phyloP scores from a whole-genome alignment of 2,329 filamentous ascomycete genomes.

The Pyricularia pennisetigena region DNA sequence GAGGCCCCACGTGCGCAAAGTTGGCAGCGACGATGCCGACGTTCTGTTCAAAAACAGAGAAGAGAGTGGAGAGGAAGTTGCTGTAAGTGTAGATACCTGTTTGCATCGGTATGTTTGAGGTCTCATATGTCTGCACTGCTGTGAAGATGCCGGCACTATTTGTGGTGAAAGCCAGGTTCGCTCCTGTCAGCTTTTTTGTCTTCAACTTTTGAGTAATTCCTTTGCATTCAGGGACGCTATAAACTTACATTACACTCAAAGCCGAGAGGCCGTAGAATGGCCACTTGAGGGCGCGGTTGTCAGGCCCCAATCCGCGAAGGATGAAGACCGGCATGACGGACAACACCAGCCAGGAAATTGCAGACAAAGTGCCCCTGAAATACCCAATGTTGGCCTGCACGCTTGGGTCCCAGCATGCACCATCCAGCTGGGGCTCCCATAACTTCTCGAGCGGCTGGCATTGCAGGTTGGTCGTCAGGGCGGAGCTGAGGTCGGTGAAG shows the following conservation, averaged over 20 bases:
- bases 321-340: constrained; percentile 22
- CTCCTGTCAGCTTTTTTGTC: background rate
- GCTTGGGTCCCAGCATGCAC: constrained; percentile 21
- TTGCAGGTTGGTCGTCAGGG: constrained; percentile 23
- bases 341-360: constrained; percentile 26
- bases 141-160: constrained; percentile 20
- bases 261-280: constrained; percentile 23
- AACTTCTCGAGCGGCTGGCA: constrained; percentile 26
- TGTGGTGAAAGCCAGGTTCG: background rate
- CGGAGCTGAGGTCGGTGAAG: constrained; percentile 20
- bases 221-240: background rate
- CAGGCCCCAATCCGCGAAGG: constrained; percentile 17
- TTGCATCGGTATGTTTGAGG: constrained; percentile 17
- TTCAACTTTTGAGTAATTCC: background rate
- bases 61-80: constrained; percentile 20
- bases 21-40: constrained; percentile 26
- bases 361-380: constrained; percentile 25
- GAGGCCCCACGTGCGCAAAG: constrained; percentile 21
- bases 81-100: constrained; percentile 18
- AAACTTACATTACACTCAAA: constrained; percentile 18
- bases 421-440: constrained; percentile 20
- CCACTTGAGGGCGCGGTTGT: constrained; percentile 17
- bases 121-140: constrained; percentile 24
- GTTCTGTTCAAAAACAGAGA: constrained; percentile 26
- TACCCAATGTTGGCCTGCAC: constrained; percentile 23